A percentile compares a stretch with the other conserved stretches of the same genome.
Evolutionary conservation across 225 moss, liverwort and hornwort species (phyloP).

Genomic region (Physcomitrium patens): DNA sequence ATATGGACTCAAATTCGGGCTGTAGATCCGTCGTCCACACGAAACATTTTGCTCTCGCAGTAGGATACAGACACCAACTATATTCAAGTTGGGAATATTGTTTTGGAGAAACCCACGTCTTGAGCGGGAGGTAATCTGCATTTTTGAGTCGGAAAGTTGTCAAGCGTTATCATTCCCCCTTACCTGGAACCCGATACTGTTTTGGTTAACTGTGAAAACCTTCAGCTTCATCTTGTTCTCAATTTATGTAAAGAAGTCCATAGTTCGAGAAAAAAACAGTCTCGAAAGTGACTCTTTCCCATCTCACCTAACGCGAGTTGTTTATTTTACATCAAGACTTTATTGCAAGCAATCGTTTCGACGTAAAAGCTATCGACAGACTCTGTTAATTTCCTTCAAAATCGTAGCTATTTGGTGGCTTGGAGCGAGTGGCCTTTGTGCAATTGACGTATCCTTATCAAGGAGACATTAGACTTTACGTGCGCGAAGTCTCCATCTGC

Average conservation of each 20-base stretch:
- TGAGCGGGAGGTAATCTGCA: background rate
- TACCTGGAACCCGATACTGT: constrained; percentile 25
- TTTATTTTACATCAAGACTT: constrained; percentile 29
- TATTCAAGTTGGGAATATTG: too few species aligned
- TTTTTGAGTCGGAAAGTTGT: constrained; percentile 14
- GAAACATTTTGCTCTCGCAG: too few species aligned
- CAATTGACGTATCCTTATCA: background rate
- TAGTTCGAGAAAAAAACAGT: constrained; percentile 46
- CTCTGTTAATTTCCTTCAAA: background rate
- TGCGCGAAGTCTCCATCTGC: background rate
- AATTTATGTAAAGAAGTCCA: constrained; percentile 17
- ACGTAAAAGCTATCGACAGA: constrained; percentile 21
- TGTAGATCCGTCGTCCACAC: too few species aligned
- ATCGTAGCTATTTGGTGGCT: background rate
- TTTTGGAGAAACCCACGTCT: too few species aligned
- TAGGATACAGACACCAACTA: too few species aligned
- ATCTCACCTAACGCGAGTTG: constrained; percentile 36
- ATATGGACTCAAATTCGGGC: too few species aligned
- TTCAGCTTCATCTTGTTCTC: constrained; percentile 37
- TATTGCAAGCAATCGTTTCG: constrained; percentile 19
- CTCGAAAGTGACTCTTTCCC: constrained; percentile 25
- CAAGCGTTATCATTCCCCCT: background rate
- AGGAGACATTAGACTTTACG: too few species aligned
- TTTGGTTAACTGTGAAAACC: constrained; percentile 3
- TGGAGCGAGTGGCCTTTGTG: background rate